Evolutionary conservation across 108 stramenopile species (phyloP).

Genomic region (Nitzschia putrida): DNA sequence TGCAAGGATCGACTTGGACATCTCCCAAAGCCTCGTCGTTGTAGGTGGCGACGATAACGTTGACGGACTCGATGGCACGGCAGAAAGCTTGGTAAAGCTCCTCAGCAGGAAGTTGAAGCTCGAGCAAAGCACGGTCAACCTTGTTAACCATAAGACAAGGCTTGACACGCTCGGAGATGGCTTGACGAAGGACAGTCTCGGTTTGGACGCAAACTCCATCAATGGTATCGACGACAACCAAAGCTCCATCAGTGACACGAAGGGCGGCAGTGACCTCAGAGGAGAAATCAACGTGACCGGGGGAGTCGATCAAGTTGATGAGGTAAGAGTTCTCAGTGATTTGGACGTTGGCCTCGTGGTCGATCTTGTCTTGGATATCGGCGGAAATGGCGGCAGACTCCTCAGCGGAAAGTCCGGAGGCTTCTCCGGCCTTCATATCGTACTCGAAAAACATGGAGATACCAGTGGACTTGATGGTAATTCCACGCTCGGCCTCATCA

Average conservation of each 20-base stretch:
- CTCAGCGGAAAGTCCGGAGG: slow-evolving; percentile 69
- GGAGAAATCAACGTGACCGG: slow-evolving; percentile 99
- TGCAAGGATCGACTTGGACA: slow-evolving; percentile 96
- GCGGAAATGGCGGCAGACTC: slow-evolving; percentile 56
- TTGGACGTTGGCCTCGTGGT: slow-evolving; percentile 79
- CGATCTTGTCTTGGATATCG: slow-evolving; percentile 62
- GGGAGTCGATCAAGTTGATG: slow-evolving; percentile 99
- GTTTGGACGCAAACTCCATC: slow-evolving; percentile 99
- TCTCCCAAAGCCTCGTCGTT: slow-evolving; percentile 96
- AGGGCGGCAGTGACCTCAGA: slow-evolving; percentile 99
- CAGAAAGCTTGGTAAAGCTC: slow-evolving; percentile 99
- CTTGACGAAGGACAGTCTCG: slow-evolving; percentile 99
- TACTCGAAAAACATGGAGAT: slow-evolving; percentile 99
- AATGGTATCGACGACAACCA: slow-evolving; percentile 99
- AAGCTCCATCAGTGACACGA: slow-evolving; percentile 99
- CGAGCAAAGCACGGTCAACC: slow-evolving; percentile 98
- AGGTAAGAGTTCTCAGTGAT: slow-evolving; percentile 96
- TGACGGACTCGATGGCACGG: slow-evolving; percentile 99
- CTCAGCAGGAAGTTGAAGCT: slow-evolving; percentile 98
- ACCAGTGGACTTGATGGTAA: slow-evolving; percentile 99
- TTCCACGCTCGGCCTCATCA: slow-evolving; percentile 99
- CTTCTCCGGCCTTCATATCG: slow-evolving; percentile 91
- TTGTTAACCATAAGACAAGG: slow-evolving; percentile 99
- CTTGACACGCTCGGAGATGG: slow-evolving; percentile 96
- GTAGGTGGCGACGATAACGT: slow-evolving; percentile 99